A percentile compares a stretch with the other conserved stretches of the same genome.
These are phyloP conservation scores for Cucumis cinereus DNA, from an alignment of 306 rosid genomes.

Conservation along the genomic window DNA sequence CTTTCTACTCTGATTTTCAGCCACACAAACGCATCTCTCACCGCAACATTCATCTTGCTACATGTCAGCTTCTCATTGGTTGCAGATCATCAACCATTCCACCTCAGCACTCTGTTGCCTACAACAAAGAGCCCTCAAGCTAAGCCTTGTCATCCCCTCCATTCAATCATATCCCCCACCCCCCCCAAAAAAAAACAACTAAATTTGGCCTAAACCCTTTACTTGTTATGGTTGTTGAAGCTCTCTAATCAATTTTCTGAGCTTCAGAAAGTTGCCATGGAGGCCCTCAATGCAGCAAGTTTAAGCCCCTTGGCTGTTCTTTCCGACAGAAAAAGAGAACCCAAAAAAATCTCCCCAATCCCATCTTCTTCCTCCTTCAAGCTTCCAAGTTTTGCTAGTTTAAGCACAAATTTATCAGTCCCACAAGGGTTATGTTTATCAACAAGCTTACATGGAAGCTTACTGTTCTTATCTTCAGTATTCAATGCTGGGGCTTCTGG, in stretches of 20 bases:
- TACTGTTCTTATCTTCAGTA: slow-evolving; percentile 44
- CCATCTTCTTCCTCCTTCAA: slow-evolving; percentile 29
- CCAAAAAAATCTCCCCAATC: slow-evolving; percentile 34
- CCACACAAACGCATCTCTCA: slow-evolving; percentile 25
- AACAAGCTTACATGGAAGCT: slow-evolving; percentile 32
- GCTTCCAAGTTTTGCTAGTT: slow-evolving; percentile 25
- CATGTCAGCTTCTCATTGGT: slow-evolving; percentile 18
- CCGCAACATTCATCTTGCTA: slow-evolving; percentile 18
- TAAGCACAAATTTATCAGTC: slow-evolving; percentile 13
- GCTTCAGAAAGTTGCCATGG: slow-evolving; percentile 57
- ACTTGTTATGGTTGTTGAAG: slow-evolving; percentile 19
- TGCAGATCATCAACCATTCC: slow-evolving; percentile 18
- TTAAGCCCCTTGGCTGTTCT: slow-evolving; percentile 74
- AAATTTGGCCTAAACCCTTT: slow-evolving; percentile 7
- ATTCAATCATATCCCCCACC: slow-evolving; percentile 11
- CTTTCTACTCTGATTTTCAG: slow-evolving; percentile 12
- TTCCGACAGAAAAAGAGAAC: slow-evolving; percentile 42
- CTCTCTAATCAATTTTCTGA: slow-evolving; percentile 12
- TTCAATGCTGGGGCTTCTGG: slow-evolving; percentile 38
- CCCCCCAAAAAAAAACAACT: neutral
- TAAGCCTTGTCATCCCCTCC: slow-evolving; percentile 23
- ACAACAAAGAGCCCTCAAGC: slow-evolving; percentile 10
- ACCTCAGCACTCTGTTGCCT: slow-evolving; percentile 18
- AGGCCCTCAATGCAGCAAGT: slow-evolving; percentile 80
- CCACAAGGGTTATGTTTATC: slow-evolving; percentile 17